Evolutionary conservation across 257 asterid genomes (phyloP), one percentile per base, ranked within the genome.

Genomic region (Henckelia pumila): DNA sequence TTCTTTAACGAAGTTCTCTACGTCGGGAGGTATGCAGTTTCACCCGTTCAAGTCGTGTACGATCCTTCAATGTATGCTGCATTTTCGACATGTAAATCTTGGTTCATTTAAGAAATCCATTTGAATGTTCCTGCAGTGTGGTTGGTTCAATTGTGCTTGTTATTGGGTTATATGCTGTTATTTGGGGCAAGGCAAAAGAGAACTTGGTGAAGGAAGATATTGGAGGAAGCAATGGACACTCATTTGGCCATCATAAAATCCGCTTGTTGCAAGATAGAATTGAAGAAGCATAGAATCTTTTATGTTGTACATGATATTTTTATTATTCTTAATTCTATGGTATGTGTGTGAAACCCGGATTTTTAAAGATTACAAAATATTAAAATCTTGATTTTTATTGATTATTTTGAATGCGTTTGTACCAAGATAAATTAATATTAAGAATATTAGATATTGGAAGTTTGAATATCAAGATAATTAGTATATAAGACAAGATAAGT

Each of bases 181-280:
- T 82, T 56, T 84, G 87, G 90, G 90, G 90, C 0, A 82, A 61
- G 67, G 79, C 85, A 3, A 61, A 50, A 57, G 87, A 75, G 59
- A 75, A 26, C 37, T 68, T 63, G 70, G 68, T 30, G 71, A 58
- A 64, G 9, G 44, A 24, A 60, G 61, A 25, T 14, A 7, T 19
- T 32, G 69, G 69, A 53, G 69, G 7, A 19, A 35, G 4, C 56
- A 22, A 49, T 66, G 77, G 40, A 40, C 83, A 55, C 11, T 66
- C 78, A 28, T 74, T 73, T 63, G 61, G 71, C 65, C 71, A 72
- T 56, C 70, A 71, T 56, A 65, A 71, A 57, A 80, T 28, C 53
- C 84, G 84, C 40, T 68, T 82, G 23, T 67, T 82, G 61, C 82
- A 76, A 32, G 80, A 69, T 49, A 25, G 40, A 17, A 56, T 66